Percentiles rank a stretch among this genome's conserved stretches.
phyloP scores from a whole-genome alignment of 108 stramenopile genomes.

The Seminavis robusta region DNA sequence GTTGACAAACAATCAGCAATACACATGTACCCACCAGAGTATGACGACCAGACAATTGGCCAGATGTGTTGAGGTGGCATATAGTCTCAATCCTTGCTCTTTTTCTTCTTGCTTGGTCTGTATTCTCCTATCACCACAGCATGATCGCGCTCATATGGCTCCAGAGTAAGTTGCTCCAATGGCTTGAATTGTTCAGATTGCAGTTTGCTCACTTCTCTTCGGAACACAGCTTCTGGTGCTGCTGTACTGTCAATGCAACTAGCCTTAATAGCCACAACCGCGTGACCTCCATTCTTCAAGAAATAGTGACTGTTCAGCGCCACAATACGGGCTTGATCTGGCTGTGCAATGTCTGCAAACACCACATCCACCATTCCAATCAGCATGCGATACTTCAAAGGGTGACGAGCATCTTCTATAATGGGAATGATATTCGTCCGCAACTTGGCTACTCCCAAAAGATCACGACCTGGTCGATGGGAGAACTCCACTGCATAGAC shows the following conservation, averaged over 20 bases:
- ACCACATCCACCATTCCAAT: conserved; percentile 99
- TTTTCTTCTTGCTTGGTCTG: conserved; percentile 89
- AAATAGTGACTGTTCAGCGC: conserved; percentile 99
- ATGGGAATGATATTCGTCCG: conserved; percentile 99
- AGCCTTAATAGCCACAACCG: conserved; percentile 99
- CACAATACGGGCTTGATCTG: conserved; percentile 99
- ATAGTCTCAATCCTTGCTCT: no score
- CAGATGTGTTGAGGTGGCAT: no score
- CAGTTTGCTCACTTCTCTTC: conserved; percentile 92
- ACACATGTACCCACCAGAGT: no score
- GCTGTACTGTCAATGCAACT: conserved; percentile 98
- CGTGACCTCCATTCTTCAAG: conserved; percentile 98
- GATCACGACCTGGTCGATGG: conserved; percentile 97
- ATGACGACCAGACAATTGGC: no score
- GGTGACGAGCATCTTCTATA: conserved; percentile 99
- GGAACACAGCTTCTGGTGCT: conserved; percentile 98
- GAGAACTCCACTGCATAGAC: conserved; percentile 99
- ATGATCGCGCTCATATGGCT: conserved; percentile 99
- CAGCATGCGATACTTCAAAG: conserved; percentile 99
- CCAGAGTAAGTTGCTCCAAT: conserved; percentile 98
- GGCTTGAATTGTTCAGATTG: conserved; percentile 97
- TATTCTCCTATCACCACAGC: conserved; percentile 97
- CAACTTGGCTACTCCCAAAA: conserved; percentile 97
- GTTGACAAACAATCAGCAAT: no score
- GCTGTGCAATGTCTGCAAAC: conserved; percentile 99